These are phyloP conservation scores for Hibiscus syriacus DNA, from an alignment of 345 rosid species.

Conservation along the genomic window DNA sequence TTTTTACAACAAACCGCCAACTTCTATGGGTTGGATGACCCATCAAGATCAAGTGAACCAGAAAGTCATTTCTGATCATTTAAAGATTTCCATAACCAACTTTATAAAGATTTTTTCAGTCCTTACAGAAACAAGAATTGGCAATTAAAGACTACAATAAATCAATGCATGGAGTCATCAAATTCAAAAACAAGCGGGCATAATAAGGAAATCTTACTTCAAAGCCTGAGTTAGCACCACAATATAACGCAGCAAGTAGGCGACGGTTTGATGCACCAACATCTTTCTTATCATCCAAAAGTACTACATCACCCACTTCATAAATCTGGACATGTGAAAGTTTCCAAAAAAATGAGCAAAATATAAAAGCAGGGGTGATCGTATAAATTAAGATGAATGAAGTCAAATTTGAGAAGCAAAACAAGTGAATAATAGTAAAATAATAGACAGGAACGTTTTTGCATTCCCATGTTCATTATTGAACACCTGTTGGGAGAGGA, in stretches of 20 bases:
- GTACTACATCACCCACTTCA: conserved; percentile 70
- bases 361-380: background rate
- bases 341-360: background rate
- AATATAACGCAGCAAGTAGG: conserved; percentile 66
- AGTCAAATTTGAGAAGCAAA: background rate
- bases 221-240: conserved; percentile 93
- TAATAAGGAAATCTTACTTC: conserved; percentile 44
- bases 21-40: conserved; percentile 1
- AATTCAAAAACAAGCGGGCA: background rate
- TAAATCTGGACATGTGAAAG: conserved; percentile 42
- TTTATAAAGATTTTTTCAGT: background rate
- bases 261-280: conserved; percentile 78
- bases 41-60: background rate
- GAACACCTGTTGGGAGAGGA: no score
- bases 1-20: background rate
- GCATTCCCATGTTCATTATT: background rate
- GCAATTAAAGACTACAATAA: background rate
- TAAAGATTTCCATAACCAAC: background rate
- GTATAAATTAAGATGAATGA: conserved; percentile 13
- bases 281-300: conserved; percentile 60
- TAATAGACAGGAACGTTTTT: background rate
- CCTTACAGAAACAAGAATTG: background rate
- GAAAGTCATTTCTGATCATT: background rate
- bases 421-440: background rate
- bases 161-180: background rate